Base-by-base conservation (phyloP, 169 alveolate species). In the Miamiensis avidus region DNA sequence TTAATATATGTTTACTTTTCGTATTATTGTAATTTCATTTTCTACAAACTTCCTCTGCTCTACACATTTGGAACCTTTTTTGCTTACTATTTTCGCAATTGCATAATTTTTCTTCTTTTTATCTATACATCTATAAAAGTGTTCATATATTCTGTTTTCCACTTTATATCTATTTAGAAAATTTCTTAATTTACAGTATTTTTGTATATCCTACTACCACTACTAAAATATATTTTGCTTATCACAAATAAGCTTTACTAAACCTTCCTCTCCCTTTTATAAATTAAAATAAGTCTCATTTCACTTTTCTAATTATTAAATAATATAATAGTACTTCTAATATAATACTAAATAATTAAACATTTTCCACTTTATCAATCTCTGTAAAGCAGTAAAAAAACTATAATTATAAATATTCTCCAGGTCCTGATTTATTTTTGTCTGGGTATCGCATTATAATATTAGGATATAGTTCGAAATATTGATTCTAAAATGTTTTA, bases 11-110 rank as follows among this genome's bases (percentile, higher is more conserved):
- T 49, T 29, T 0, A 79, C 49, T 25, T 72, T n/a, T 30, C 76
- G 34, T 65, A 79, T 29, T 16, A 79, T 79, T 0, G 84, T 34
- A 29, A 79, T 79, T 49, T 79, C 84, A 79, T 79, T 79, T 79
- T 79, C 84, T n/a, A 79, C 76, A 79, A 79, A 79, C 28, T 74
- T 33, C 49, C 64, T 79, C 29, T 79, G 29, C 29, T 79, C 84
- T 64, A 72, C 65, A 49, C 69, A 49, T 29, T 49, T 79, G 26
- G 65, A 79, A 0, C 77, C 76, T 79, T 79, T 79, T 29, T 79
- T 79, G 29, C 31, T 49, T 25, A 79, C 76, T 49, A 79, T 79
- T 79, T 79, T 79, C 0, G 73, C 76, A 49, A 74, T 34, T 0
- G 84, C 76, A 49, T 79, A 79, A 16, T 30, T 76, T 29, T 72